phyloP scores from a whole-genome alignment of 176 grass and related monocot genomes.

The Paspalum vaginatum region DNA sequence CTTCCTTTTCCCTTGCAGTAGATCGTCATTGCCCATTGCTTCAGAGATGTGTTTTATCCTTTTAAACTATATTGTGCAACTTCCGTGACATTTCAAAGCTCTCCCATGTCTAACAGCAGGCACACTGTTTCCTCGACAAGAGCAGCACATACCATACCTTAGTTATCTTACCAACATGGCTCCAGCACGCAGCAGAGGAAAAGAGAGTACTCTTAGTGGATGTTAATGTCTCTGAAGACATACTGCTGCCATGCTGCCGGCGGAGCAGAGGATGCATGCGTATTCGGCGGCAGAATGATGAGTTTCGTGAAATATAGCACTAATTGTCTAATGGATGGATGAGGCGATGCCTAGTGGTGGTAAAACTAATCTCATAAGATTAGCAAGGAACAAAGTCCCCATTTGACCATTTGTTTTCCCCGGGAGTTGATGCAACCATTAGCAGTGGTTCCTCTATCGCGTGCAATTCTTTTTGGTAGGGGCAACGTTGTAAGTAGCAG shows the following conservation, averaged over 20 bases:
- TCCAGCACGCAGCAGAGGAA: neutral
- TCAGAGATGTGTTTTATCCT: neutral
- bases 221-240: slow-evolving; percentile 13
- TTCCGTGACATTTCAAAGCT: slow-evolving; percentile 11
- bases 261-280: neutral
- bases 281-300: neutral
- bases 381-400: slow-evolving; percentile 19
- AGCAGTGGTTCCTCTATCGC: neutral
- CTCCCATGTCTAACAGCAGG: neutral
- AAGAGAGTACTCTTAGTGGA: neutral
- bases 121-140: neutral
- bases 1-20: slow-evolving; percentile 3
- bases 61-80: neutral
- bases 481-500: slow-evolving; percentile 23
- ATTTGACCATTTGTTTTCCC: neutral
- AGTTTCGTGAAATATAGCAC: slow-evolving; percentile 22
- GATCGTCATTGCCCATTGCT: neutral
- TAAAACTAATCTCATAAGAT: slow-evolving; percentile 23
- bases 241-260: slow-evolving; percentile 5
- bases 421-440: neutral
- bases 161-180: neutral
- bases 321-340: neutral
- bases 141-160: slow-evolving; percentile 10
- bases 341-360: neutral
- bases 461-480: neutral